Conservation (phyloP, 2,329 filamentous ascomycete genomes). For the Thielaviopsis euricoi region DNA sequence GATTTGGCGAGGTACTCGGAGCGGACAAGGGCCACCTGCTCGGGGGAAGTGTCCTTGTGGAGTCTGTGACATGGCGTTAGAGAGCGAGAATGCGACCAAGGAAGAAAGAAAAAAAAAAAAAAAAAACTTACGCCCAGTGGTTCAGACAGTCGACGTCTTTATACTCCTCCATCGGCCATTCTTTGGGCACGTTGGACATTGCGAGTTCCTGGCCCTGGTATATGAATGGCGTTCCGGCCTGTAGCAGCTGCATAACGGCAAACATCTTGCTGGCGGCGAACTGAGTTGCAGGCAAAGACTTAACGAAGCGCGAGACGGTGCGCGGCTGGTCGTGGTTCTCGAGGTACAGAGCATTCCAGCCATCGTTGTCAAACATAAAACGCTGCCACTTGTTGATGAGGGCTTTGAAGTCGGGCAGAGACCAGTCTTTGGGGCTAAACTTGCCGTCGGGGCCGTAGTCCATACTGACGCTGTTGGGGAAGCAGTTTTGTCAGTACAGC, state of each 20-base stretch:
- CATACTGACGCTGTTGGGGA: conserved; percentile 23
- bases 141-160: conserved; percentile 48
- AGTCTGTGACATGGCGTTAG: conserved; percentile 16
- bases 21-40: conserved; percentile 22
- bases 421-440: conserved; percentile 26
- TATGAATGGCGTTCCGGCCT: conserved; percentile 48
- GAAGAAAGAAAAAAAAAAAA: not conserved
- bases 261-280: conserved; percentile 40
- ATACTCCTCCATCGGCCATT: conserved; percentile 49
- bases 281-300: conserved; percentile 32
- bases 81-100: no score
- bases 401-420: conserved; percentile 32
- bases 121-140: conserved; percentile 27
- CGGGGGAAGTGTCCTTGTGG: conserved; percentile 22
- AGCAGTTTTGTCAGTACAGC: conserved; percentile 11
- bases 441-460: conserved; percentile 30
- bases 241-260: conserved; percentile 37
- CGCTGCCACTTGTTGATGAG: conserved; percentile 41
- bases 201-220: conserved; percentile 56
- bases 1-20: conserved; percentile 39
- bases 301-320: conserved; percentile 37
- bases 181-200: conserved; percentile 44
- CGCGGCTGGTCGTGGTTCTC: conserved; percentile 52
- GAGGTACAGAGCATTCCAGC: conserved; percentile 49
- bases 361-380: conserved; percentile 40